Percentiles rank a stretch among this genome's conserved stretches.
phyloP scores from a whole-genome alignment of 345 rosid species.

The Arabis alpina region DNA sequence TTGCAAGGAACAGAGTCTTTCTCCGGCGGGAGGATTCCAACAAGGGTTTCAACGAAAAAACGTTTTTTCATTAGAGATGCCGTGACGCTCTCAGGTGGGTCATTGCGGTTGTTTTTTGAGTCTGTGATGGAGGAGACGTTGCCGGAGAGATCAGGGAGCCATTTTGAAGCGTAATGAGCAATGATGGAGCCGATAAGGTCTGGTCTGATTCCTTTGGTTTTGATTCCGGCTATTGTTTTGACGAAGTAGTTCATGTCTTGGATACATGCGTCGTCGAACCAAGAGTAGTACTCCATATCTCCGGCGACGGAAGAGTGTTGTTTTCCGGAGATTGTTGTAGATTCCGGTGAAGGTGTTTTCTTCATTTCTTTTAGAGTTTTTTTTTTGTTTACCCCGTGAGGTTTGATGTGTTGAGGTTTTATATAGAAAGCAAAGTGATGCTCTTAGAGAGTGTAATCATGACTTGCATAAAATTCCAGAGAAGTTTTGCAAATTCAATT shows the following conservation, averaged over 20 bases:
- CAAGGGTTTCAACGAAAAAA: constrained; percentile 75
- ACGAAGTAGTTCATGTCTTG: constrained; percentile 91
- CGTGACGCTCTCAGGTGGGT: constrained; percentile 56
- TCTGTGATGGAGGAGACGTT: constrained; percentile 29
- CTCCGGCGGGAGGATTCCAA: constrained; percentile 86
- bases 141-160: constrained; percentile 80
- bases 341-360: constrained; percentile 46
- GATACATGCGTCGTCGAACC: constrained; percentile 84
- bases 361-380: constrained; percentile 42
- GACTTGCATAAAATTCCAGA: constrained; percentile 19
- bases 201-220: constrained; percentile 79
- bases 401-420: constrained; percentile 17
- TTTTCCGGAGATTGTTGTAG: constrained; percentile 40
- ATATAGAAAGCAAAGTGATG: constrained; percentile 10
- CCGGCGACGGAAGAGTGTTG: constrained; percentile 16
- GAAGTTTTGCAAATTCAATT: background rate
- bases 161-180: constrained; percentile 82
- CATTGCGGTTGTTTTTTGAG: background rate
- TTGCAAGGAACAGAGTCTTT: constrained; percentile 77
- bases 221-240: constrained; percentile 77
- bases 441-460: constrained; percentile 20
- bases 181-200: constrained; percentile 89
- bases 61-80: constrained; percentile 75
- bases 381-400: constrained; percentile 5
- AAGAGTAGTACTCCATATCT: constrained; percentile 41